These are phyloP conservation scores for Thymus quinquecostatus DNA, from an alignment of 257 asterid species.

Conservation along the genomic window DNA sequence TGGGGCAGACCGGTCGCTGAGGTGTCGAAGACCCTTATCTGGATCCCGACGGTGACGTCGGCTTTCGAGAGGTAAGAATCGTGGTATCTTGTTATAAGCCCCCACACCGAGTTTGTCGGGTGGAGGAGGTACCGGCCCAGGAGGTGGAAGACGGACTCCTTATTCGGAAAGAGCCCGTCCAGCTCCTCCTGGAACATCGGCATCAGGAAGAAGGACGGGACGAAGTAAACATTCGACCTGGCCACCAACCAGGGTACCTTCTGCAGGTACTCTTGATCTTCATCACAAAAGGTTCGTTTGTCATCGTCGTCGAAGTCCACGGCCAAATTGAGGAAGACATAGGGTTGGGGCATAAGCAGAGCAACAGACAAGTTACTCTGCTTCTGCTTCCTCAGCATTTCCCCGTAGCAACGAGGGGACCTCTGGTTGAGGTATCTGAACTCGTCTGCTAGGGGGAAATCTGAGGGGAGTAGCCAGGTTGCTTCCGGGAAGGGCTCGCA, in stretches of 20 bases:
- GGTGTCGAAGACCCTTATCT: slow-evolving; percentile 51
- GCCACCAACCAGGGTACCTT: slow-evolving; percentile 60
- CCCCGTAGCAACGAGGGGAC: slow-evolving; percentile 49
- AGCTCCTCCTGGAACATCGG: slow-evolving; percentile 58
- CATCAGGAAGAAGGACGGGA: slow-evolving; percentile 66
- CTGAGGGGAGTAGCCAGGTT: slow-evolving; percentile 75
- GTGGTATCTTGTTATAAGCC: slow-evolving; percentile 62
- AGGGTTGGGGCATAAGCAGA: slow-evolving; percentile 31
- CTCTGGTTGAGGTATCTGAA: too few relatives aligned
- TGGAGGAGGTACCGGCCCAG: slow-evolving; percentile 70
- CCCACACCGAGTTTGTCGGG: slow-evolving; percentile 75
- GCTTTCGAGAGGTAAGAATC: slow-evolving; percentile 54
- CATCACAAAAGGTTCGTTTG: slow-evolving; percentile 62
- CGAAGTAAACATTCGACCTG: slow-evolving; percentile 58
- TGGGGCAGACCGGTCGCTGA: slow-evolving; percentile 40
- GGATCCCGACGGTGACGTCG: slow-evolving; percentile 65
- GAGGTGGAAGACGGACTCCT: slow-evolving; percentile 69
- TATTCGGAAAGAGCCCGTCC: slow-evolving; percentile 58
- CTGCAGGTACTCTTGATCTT: slow-evolving; percentile 50
- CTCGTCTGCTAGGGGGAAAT: slow-evolving; percentile 42
- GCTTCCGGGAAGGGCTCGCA: slow-evolving; percentile 80
- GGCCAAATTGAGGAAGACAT: slow-evolving; percentile 57
- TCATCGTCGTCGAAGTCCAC: slow-evolving; percentile 60
- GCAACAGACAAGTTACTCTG: slow-evolving; percentile 12
- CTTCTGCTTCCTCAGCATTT: slow-evolving; percentile 40